Percentiles rank a stretch among this genome's conserved stretches.
Conservation (phyloP, 257 asterid genomes). For the Hygrophila difformis region DNA sequence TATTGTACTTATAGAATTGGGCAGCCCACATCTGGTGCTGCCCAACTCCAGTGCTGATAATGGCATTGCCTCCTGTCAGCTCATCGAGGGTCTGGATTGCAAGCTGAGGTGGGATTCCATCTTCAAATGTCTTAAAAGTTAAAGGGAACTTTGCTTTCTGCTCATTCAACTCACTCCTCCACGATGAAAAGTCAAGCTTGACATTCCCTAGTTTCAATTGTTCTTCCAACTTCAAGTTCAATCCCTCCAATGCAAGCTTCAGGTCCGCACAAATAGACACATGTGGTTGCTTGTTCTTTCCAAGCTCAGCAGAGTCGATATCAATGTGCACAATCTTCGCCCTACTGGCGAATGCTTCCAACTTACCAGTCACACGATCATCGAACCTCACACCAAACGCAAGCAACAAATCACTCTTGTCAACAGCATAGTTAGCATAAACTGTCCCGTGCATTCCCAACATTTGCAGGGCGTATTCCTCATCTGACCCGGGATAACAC, state of each 20-base stretch:
- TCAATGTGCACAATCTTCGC: slow-evolving; percentile 22
- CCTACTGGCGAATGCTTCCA: slow-evolving; percentile 15
- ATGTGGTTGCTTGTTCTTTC: slow-evolving; percentile 14
- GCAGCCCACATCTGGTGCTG: slow-evolving; percentile 22
- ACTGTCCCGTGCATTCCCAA: slow-evolving; percentile 21
- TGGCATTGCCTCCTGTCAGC: slow-evolving; percentile 20
- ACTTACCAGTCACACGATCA: slow-evolving; percentile 14
- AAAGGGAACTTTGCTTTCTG: neutral
- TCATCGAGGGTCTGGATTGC: slow-evolving; percentile 17
- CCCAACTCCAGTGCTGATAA: slow-evolving; percentile 19
- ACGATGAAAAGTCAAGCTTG: slow-evolving; percentile 4
- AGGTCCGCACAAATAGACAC: slow-evolving; percentile 14
- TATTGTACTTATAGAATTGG: slow-evolving; percentile 16
- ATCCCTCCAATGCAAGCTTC: slow-evolving; percentile 14
- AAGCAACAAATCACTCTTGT: slow-evolving; percentile 17
- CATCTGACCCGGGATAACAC: slow-evolving; percentile 18
- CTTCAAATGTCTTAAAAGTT: neutral
- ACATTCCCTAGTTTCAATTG: too few relatives aligned
- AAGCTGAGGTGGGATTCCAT: slow-evolving; percentile 17
- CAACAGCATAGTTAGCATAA: slow-evolving; percentile 19
- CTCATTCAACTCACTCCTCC: slow-evolving; percentile 19
- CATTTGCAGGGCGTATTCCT: slow-evolving; percentile 22
- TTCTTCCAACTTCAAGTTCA: slow-evolving; percentile 7
- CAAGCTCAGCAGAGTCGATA: slow-evolving; percentile 16
- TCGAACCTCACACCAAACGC: slow-evolving; percentile 18